Percentiles rank a stretch among this genome's conserved stretches.
Evolutionary conservation across 2,329 filamentous ascomycete genomes (phyloP).

Genomic region (Pleomassaria siparia): DNA sequence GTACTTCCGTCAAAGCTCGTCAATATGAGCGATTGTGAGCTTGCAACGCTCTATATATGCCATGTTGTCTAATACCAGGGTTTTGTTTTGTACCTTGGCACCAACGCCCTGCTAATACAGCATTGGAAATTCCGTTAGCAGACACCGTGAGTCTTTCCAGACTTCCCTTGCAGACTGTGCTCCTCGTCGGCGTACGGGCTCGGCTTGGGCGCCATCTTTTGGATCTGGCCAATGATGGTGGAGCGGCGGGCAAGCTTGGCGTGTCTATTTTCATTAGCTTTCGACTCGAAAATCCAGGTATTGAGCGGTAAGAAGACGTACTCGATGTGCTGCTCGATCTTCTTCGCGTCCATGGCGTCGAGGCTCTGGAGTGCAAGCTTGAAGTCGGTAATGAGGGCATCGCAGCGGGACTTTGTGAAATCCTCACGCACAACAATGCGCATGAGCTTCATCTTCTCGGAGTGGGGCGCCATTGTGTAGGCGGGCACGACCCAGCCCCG

Average conservation of each 20-base stretch:
- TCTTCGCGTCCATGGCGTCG: conserved; percentile 71
- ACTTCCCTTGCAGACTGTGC: conserved; percentile 87
- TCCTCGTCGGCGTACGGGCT: conserved; percentile 67
- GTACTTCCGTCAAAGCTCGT: too few relatives aligned
- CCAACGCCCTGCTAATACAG: background rate
- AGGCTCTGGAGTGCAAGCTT: conserved; percentile 73
- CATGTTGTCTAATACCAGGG: background rate
- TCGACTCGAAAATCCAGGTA: background rate
- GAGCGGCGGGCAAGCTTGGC: conserved; percentile 25
- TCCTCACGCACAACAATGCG: conserved; percentile 91
- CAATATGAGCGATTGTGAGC: too few relatives aligned
- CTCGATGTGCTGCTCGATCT: conserved; percentile 68
- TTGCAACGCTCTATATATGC: background rate
- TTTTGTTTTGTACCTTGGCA: background rate
- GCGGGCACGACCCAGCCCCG: conserved; percentile 93
- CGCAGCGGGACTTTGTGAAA: conserved; percentile 80
- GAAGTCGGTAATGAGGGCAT: conserved; percentile 75
- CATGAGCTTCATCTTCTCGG: conserved; percentile 82
- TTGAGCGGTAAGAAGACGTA: conserved; percentile 43
- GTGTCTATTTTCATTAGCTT: conserved; percentile 13
- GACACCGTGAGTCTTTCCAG: conserved; percentile 84
- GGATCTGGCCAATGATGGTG: conserved; percentile 31
- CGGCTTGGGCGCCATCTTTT: conserved; percentile 40
- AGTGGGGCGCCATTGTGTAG: conserved; percentile 95
- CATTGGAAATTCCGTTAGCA: conserved; percentile 56